Base-by-base conservation (phyloP, 768 basidiomycete species). In the Rhodotorula toruloides region DNA sequence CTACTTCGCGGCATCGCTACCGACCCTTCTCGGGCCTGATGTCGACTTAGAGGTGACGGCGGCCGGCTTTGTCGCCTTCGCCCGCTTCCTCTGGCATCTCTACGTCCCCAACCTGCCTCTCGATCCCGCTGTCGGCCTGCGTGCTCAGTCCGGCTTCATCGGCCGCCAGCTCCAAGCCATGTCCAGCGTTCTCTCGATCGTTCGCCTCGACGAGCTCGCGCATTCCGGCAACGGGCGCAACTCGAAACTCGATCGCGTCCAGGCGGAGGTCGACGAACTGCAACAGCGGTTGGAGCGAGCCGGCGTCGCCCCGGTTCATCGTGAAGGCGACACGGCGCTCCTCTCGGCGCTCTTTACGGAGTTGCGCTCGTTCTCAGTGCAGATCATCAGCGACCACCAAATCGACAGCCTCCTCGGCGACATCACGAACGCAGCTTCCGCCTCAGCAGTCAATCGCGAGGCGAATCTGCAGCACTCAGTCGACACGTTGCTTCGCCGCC, bases 81-180 rank as follows among this genome's bases (percentile, higher is more conserved):
- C 67, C 6, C 54, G 61, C 16, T 71, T 86, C 59, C 77, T 92
- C 32, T 75, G 91, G 31, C 80, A 86, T 7, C 82, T 93, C 27
- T 87, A 87, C 74, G 81, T 98, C 44, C 91, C 96, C 0, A 83
- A 90, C 76, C 79, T 84, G 3, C 91, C 93, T 4, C 78, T 97
- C 54, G 96, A 99, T 76, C 96, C 96, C 34, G 85, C 86, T 12
- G 85, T 85, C 31, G 82, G 86, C 40, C 81, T 83, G 36, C 80
- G 82, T 0, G 70, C 65, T 3, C 62, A 61, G 36, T 56, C 65
- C 12, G 48, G 54, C 36, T 70, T 66, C 64, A 52, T 70, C 27
- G 47, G 32, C 4, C 68, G 71, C 11, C 71, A 69, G 40, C 58
- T 71, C 44, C 12, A 75, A 73, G 75, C 36, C 73, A 80, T 54